These are phyloP conservation scores for Phytophthora hybrid DNA, from an alignment of 352 stramenopile genomes.

Conservation along the genomic window DNA sequence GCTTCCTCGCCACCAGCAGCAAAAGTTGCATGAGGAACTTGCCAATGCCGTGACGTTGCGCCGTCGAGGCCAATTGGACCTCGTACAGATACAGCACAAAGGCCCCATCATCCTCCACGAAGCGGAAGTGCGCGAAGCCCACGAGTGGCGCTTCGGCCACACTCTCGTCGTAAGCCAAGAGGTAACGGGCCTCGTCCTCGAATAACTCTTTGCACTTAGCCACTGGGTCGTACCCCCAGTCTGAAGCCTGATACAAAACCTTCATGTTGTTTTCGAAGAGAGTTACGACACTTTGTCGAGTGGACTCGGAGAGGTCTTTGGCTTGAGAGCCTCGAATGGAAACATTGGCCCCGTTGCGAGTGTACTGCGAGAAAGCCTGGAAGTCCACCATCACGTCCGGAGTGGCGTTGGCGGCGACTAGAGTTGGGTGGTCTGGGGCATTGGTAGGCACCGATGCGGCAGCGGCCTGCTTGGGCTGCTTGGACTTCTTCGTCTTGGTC, in stretches of 20 bases:
- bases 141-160: slow-evolving; percentile 28
- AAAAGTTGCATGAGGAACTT: slow-evolving; percentile 93
- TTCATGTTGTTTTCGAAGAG: slow-evolving; percentile 95
- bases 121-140: slow-evolving; percentile 94
- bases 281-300: slow-evolving; percentile 49
- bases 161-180: slow-evolving; percentile 62
- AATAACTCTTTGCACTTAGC: slow-evolving; percentile 89
- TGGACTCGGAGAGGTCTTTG: slow-evolving; percentile 40
- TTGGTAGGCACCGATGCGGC: slow-evolving; percentile 19
- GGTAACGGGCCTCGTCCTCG: slow-evolving; percentile 87
- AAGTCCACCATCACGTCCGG: slow-evolving; percentile 73
- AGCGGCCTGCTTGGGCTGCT: slow-evolving; percentile 39
- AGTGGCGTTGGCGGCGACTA: slow-evolving; percentile 64
- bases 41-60: slow-evolving; percentile 85
- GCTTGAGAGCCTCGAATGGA: slow-evolving; percentile 56
- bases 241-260: slow-evolving; percentile 84
- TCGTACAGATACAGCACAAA: slow-evolving; percentile 95
- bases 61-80: slow-evolving; percentile 82
- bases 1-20: slow-evolving; percentile 78
- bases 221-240: slow-evolving; percentile 91
- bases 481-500: slow-evolving; percentile 13
- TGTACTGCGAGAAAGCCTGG: slow-evolving; percentile 60
- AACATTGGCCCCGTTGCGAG: slow-evolving; percentile 57
- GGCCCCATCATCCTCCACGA: slow-evolving; percentile 92
- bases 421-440: slow-evolving; percentile 19